Base-by-base conservation (phyloP, 192 early-diverging fungal species). In the Gigaspora rosea region DNA sequence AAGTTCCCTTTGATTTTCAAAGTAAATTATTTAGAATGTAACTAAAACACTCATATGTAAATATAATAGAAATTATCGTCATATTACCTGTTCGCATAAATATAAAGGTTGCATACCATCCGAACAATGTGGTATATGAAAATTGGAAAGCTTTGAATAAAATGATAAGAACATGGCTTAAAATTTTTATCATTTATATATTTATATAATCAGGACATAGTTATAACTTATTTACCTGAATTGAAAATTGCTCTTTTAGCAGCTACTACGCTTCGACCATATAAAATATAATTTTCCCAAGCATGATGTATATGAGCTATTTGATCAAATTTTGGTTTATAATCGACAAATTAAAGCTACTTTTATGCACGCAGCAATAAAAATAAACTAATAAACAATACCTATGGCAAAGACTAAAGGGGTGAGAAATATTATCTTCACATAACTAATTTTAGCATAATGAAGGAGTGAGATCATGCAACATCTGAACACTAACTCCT, bases 401-500 rank as follows among this genome's bases (percentile, higher is more conserved):
- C 92, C 92, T 56, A 94, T 72, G 41, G 93, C 94, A 85, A 95
- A 95, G 54, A 88, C 85, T 10, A 94, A 58, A 9, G 94, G 93
- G 0, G 88, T 77, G 0, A 80, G 59, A 80, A 90, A 88, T 8
- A 94, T 83, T 48, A 85, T 82, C 33, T 71, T 61, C 4, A 22
- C 64, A 1, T 49, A 33, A 0, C 85, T 80, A 68, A 82, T 79
- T 3, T 83, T 84, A 10, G 87, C 81, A 10, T 71, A 80, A 50
- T 82, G 57, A 11, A 87, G 63, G 0, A 91, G 69, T 9, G 89
- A 79, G 3, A 94, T 75, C 82, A 94, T 90, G 70, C 89, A 93
- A 10, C 82, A 83, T 70, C 94, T 81, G 78, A 95, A 95, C 32
- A 93, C 86, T 67, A 91, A 82, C 72, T 95, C 94, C 77, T 95